Conservation (phyloP, 75 land plant species). For the Chamaecyparis obtusa region DNA sequence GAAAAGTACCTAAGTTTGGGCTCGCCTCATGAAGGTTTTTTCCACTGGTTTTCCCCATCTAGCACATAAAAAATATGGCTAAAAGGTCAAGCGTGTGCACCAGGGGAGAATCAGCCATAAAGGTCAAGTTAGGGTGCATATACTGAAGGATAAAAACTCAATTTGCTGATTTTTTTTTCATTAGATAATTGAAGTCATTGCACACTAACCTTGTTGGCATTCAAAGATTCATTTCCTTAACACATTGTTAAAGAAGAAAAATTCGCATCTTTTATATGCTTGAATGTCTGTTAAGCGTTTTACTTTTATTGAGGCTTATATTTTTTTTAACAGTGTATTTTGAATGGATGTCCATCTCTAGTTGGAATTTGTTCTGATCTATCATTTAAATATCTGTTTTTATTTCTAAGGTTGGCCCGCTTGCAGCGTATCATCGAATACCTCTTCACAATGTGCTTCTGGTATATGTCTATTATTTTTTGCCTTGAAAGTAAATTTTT, state of each 20-base stretch:
- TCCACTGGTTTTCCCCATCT: no score
- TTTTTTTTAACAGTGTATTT: background rate
- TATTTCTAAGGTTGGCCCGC: constrained; percentile 66
- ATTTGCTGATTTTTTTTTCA: no score
- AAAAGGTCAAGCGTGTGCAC: no score
- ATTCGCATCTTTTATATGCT: background rate
- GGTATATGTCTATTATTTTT: constrained; percentile 39
- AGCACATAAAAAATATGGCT: no score
- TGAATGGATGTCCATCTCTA: background rate
- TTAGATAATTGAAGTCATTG: no score
- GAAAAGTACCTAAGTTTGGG: no score
- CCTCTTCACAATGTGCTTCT: constrained; percentile 71
- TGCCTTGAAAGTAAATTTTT: background rate
- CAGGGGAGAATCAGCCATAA: no score
- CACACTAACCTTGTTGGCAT: background rate
- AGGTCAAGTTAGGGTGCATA: no score
- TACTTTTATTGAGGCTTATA: background rate
- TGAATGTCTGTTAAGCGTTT: background rate
- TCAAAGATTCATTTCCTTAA: background rate
- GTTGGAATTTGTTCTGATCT: background rate
- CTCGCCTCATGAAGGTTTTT: no score
- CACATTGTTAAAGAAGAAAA: background rate
- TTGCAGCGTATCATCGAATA: constrained; percentile 85
- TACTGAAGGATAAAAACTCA: no score
- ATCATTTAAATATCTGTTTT: background rate